Percentiles rank a stretch among this genome's conserved stretches.
Conservation (phyloP, 2,329 filamentous ascomycete species). For the Venturiaceae sp. region DNA sequence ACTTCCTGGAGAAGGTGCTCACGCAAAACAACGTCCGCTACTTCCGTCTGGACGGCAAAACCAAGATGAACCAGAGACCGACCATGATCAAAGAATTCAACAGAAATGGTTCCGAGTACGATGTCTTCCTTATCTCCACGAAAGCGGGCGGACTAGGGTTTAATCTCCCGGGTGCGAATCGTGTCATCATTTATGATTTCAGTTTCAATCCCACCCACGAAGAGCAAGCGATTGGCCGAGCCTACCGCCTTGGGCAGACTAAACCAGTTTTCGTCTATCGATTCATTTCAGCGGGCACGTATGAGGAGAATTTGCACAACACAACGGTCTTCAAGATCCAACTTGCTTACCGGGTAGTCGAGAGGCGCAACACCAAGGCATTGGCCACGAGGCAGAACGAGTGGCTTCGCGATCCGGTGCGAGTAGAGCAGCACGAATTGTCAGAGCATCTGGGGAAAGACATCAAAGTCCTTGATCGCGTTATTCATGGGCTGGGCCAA, state of each 20-base stretch:
- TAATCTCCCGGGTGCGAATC: constrained; percentile 75
- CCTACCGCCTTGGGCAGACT: constrained; percentile 74
- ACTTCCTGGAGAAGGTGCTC: constrained; percentile 57
- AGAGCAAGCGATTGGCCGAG: constrained; percentile 77
- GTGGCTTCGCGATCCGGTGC: background rate
- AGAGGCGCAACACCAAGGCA: constrained; percentile 54
- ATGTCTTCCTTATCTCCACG: constrained; percentile 73
- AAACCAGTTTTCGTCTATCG: constrained; percentile 81
- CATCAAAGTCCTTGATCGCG: background rate
- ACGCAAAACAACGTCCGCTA: constrained; percentile 34
- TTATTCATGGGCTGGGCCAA: too few species aligned
- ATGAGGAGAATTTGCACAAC: constrained; percentile 65
- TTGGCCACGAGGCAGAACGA: background rate
- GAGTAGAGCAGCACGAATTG: background rate
- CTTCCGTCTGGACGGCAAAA: constrained; percentile 59
- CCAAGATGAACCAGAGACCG: constrained; percentile 49
- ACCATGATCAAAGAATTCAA: constrained; percentile 61
- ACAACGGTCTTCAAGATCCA: constrained; percentile 74
- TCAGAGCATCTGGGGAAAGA: background rate
- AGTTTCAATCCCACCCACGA: constrained; percentile 72
- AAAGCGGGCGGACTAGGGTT: constrained; percentile 72
- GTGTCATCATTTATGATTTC: constrained; percentile 80
- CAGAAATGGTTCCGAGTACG: constrained; percentile 19
- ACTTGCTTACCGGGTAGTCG: constrained; percentile 68
- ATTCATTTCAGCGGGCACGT: constrained; percentile 68